Percentiles rank a stretch among this genome's conserved stretches.
phyloP scores from a whole-genome alignment of 495 filamentous ascomycete species.

The Aspergillus nidulans region DNA sequence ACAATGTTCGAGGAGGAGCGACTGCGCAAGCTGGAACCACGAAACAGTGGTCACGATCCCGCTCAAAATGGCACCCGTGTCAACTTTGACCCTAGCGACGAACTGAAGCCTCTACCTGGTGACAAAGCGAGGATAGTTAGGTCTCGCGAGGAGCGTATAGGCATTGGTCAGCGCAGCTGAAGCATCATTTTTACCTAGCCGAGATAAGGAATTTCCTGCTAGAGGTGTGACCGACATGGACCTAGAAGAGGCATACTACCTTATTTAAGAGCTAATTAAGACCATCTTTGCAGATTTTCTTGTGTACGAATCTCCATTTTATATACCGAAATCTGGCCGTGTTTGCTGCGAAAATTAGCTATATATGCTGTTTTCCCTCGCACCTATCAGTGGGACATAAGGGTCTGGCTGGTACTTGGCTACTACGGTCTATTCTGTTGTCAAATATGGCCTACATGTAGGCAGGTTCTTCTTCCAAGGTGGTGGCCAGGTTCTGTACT shows the following conservation, averaged over 20 bases:
- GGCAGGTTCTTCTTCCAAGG: no score
- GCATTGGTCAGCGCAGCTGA: conserved; percentile 24
- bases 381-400: no score
- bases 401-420: no score
- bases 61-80: conserved; percentile 17
- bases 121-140: conserved; percentile 49
- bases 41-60: conserved; percentile 24
- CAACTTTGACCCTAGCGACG: conserved; percentile 54
- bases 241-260: no score
- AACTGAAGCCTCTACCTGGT: conserved; percentile 52
- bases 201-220: no score
- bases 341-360: not conserved
- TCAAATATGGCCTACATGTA: no score
- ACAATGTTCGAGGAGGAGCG: conserved; percentile 66
- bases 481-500: no score
- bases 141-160: conserved; percentile 48
- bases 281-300: not conserved
- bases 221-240: not conserved
- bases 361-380: no score
- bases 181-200: no score
- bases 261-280: not conserved
- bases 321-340: not conserved
- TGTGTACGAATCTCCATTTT: no score
- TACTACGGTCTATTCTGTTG: no score
- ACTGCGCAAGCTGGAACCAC: conserved; percentile 26